A percentile compares a stretch with the other conserved stretches of the same genome.
Conservation (phyloP, 1,139 yeast genomes). For the Yamadazyma trypodendri region DNA sequence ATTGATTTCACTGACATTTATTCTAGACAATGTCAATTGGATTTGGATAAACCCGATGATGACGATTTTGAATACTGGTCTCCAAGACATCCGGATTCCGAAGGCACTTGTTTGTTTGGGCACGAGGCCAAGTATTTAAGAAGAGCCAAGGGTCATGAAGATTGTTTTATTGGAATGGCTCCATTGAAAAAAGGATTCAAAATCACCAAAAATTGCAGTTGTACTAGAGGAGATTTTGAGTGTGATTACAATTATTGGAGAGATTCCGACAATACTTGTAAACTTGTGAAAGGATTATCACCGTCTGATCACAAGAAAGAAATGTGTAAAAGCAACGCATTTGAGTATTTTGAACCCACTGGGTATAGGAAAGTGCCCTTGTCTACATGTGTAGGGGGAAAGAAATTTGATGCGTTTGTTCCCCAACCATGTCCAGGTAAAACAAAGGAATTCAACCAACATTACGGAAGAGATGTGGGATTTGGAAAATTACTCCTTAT, state of each 20-base stretch:
- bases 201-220: constrained; percentile 67
- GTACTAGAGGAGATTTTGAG: constrained; percentile 87
- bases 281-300: constrained; percentile 66
- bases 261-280: constrained; percentile 80
- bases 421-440: constrained; percentile 88
- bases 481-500: constrained; percentile 54
- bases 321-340: constrained; percentile 57
- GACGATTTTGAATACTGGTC: constrained; percentile 86
- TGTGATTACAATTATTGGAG: constrained; percentile 85
- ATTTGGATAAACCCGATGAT: constrained; percentile 53
- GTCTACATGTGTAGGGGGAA: constrained; percentile 47
- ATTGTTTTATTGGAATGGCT: constrained; percentile 82
- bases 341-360: constrained; percentile 53
- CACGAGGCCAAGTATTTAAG: constrained; percentile 79
- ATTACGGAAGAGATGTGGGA: constrained; percentile 56
- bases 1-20: constrained; percentile 73
- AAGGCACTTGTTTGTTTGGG: constrained; percentile 80
- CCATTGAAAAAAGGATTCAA: constrained; percentile 64
- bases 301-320: constrained; percentile 63
- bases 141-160: constrained; percentile 55
- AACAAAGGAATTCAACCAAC: constrained; percentile 58
- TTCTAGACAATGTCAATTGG: constrained; percentile 67
- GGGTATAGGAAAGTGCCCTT: constrained; percentile 48
- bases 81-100: constrained; percentile 65
- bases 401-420: constrained; percentile 59